Evolutionary conservation across 495 filamentous ascomycete species (phyloP).

Genomic region (Podospora australis): DNA sequence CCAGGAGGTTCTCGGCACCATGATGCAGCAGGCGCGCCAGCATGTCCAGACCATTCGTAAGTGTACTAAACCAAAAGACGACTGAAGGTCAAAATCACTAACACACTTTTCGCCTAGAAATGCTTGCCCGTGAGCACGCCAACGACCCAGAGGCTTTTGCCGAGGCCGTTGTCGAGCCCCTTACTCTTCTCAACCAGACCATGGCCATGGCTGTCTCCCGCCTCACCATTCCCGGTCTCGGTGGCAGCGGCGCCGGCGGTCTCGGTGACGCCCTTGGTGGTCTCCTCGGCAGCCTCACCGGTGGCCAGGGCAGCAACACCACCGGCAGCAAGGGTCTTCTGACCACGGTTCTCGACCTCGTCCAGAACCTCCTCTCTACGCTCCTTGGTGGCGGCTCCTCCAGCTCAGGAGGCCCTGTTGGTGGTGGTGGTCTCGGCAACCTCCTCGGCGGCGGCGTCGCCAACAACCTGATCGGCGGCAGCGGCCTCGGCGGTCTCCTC

Average conservation of each 20-base stretch:
- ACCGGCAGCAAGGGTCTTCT: not conserved
- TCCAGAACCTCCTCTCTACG: not conserved
- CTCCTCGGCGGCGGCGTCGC: not conserved
- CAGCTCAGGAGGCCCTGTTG: conserved; percentile 2
- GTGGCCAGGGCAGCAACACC: not conserved
- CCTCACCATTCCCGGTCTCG: conserved; percentile 1
- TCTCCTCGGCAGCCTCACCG: not conserved
- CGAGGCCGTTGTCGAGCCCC: conserved; percentile 1
- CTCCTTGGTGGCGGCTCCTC: not conserved
- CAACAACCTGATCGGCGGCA: not conserved
- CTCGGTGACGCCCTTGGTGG: not conserved
- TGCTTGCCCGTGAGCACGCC: conserved; percentile 7
- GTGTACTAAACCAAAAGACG: no score
- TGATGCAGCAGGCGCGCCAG: conserved; percentile 6
- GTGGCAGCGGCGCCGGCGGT: not conserved
- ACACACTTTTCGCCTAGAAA: conserved; percentile 2
- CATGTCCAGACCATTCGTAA: conserved; percentile 15
- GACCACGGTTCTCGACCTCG: conserved; percentile 2
- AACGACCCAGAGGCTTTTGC: not conserved
- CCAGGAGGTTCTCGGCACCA: conserved; percentile 1
- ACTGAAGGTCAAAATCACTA: no score
- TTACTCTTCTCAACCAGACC: conserved; percentile 9
- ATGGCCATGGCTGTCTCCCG: conserved; percentile 6
- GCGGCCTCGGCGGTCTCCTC: not conserved
- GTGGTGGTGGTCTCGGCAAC: not conserved